Evolutionary conservation across 2,329 filamentous ascomycete genomes (phyloP).

Genomic region (Endoconidiophora laricicola): DNA sequence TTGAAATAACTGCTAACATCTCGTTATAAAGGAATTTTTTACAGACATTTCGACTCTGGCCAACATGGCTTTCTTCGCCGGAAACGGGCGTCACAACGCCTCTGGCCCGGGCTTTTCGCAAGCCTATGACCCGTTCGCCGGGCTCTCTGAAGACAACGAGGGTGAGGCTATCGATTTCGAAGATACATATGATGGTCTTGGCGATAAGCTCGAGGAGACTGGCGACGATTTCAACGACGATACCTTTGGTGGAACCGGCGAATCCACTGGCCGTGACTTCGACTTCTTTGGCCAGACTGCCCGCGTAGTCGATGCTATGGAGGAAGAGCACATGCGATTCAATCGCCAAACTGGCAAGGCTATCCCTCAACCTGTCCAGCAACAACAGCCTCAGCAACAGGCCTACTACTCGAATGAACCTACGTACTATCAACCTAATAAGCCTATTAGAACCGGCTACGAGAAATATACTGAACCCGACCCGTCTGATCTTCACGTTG

Average conservation of each 20-base stretch:
- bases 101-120: constrained; percentile 69
- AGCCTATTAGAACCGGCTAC: constrained; percentile 65
- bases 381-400: constrained; percentile 22
- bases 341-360: constrained; percentile 42
- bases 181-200: constrained; percentile 90
- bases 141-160: constrained; percentile 47
- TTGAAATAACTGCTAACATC: too few relatives aligned
- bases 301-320: constrained; percentile 67
- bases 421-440: constrained; percentile 18
- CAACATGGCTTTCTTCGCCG: constrained; percentile 81
- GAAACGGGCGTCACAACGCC: constrained; percentile 51
- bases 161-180: constrained; percentile 62
- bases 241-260: constrained; percentile 51
- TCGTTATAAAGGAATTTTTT: too few relatives aligned
- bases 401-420: constrained; percentile 10
- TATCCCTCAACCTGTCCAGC: constrained; percentile 19
- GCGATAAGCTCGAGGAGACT: constrained; percentile 76
- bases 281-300: constrained; percentile 93
- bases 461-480: constrained; percentile 78
- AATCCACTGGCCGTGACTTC: constrained; percentile 72
- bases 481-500: constrained; percentile 78
- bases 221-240: constrained; percentile 95
- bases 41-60: too few relatives aligned
- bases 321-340: constrained; percentile 79
- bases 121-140: constrained; percentile 71